phyloP scores from a whole-genome alignment of 179 eudicot genomes.

The Spergularia azorica region DNA sequence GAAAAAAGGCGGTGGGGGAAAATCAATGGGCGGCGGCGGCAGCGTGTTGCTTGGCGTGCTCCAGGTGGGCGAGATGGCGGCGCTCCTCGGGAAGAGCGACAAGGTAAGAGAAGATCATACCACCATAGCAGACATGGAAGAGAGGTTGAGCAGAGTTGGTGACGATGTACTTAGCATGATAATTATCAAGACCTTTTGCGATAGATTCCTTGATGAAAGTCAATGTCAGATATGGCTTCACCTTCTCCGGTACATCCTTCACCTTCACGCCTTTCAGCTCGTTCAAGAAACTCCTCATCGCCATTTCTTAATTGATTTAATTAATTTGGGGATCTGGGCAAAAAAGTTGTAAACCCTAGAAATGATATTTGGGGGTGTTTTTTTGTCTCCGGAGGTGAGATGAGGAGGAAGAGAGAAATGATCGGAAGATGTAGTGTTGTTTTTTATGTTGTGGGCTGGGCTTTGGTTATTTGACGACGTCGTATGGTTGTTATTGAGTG shows the following conservation, averaged over 20 bases:
- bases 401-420: conserved; percentile 24
- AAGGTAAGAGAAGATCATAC: conserved; percentile 81
- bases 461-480: too few species aligned
- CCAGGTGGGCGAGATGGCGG: conserved; percentile 71
- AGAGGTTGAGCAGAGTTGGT: conserved; percentile 63
- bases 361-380: not conserved
- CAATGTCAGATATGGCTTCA: conserved; percentile 51
- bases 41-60: conserved; percentile 40
- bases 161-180: conserved; percentile 69
- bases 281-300: conserved; percentile 63
- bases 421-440: too few species aligned
- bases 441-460: conserved; percentile 10
- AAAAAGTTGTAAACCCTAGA: conserved; percentile 30
- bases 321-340: conserved; percentile 8
- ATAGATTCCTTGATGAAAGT: conserved; percentile 40
- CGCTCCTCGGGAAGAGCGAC: conserved; percentile 95
- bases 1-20: not conserved
- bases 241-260: conserved; percentile 57
- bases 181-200: conserved; percentile 53
- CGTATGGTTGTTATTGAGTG: not conserved
- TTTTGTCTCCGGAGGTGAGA: too few species aligned
- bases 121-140: conserved; percentile 80
- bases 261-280: conserved; percentile 66
- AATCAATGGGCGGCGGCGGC: conserved; percentile 26
- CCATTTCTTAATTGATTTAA: conserved; percentile 45